A percentile compares a stretch with the other conserved stretches of the same genome.
These are phyloP conservation scores for Neonectria punicea DNA, from an alignment of 2,329 filamentous ascomycete genomes.

Conservation along the genomic window DNA sequence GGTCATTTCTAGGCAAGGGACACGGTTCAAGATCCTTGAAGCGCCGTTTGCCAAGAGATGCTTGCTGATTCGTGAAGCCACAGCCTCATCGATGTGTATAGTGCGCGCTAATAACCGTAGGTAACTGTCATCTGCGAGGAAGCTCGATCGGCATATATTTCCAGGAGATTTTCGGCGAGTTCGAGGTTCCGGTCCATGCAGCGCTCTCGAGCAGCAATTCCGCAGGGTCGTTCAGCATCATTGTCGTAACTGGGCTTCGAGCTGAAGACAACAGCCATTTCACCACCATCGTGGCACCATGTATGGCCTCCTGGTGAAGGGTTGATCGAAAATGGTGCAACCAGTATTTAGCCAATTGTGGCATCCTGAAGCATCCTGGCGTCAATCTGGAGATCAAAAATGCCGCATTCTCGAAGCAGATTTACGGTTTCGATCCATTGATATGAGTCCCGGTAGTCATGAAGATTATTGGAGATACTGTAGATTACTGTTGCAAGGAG, in stretches of 20 bases:
- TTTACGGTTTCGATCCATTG: background rate
- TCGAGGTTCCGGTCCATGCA: background rate
- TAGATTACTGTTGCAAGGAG: background rate
- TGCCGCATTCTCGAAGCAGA: background rate
- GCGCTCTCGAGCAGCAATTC: background rate
- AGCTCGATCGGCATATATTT: background rate
- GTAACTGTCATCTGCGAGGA: background rate
- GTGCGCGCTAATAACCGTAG: background rate
- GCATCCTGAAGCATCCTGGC: background rate
- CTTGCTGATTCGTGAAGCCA: background rate
- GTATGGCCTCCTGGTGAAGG: too few relatives aligned
- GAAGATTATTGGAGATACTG: slow-evolving; percentile 6
- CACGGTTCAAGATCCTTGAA: background rate
- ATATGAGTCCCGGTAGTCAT: background rate
- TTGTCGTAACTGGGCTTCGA: background rate
- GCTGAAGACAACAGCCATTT: slow-evolving; percentile 1
- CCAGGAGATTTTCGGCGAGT: background rate
- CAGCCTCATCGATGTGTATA: background rate
- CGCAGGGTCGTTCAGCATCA: background rate
- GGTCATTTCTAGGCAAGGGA: background rate
- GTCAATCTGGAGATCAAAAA: slow-evolving; percentile 1
- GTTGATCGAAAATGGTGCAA: too few relatives aligned
- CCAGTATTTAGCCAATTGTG: background rate
- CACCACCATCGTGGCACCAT: background rate
- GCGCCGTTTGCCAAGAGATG: background rate